These are phyloP conservation scores for Suhomyces anneliseae DNA, from an alignment of 1,139 yeast species.

Conservation along the genomic window DNA sequence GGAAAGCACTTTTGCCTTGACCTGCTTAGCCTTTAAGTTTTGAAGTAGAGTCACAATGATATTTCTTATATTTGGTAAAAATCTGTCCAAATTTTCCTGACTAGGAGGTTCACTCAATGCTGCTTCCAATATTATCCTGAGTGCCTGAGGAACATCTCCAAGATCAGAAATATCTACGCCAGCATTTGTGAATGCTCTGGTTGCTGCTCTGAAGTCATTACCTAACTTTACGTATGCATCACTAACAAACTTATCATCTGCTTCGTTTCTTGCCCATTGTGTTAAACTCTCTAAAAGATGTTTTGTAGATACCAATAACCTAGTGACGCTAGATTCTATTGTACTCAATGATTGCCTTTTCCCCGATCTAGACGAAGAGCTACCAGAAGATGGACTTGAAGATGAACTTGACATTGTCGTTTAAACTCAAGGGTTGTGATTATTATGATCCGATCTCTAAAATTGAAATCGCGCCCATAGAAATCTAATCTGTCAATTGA, in stretches of 20 bases:
- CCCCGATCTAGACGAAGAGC: conserved; percentile 9
- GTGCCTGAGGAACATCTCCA: conserved; percentile 73
- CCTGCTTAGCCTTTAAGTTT: conserved; percentile 79
- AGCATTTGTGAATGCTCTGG: conserved; percentile 66
- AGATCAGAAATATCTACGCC: conserved; percentile 71
- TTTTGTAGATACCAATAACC: conserved; percentile 84
- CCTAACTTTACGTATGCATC: conserved; percentile 92
- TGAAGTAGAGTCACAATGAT: conserved; percentile 81
- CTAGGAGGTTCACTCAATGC: conserved; percentile 87
- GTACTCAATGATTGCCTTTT: conserved; percentile 52
- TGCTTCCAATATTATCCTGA: conserved; percentile 77
- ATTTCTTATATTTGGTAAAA: conserved; percentile 81
- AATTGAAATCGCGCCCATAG: neutral
- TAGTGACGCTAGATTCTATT: conserved; percentile 80
- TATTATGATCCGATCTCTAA: conserved; percentile 1
- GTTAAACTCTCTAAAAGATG: conserved; percentile 81
- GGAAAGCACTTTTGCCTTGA: conserved; percentile 43
- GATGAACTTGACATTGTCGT: conserved; percentile 8
- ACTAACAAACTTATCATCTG: conserved; percentile 81
- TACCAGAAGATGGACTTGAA: conserved; percentile 7
- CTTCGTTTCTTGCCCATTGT: conserved; percentile 84
- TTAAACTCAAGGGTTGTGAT: neutral
- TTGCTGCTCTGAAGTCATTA: conserved; percentile 86
- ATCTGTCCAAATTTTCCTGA: conserved; percentile 76
- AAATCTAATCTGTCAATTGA: neutral